These are phyloP conservation scores for Thraustochytrium sp. DNA, from an alignment of 352 stramenopile genomes.

Conservation along the genomic window DNA sequence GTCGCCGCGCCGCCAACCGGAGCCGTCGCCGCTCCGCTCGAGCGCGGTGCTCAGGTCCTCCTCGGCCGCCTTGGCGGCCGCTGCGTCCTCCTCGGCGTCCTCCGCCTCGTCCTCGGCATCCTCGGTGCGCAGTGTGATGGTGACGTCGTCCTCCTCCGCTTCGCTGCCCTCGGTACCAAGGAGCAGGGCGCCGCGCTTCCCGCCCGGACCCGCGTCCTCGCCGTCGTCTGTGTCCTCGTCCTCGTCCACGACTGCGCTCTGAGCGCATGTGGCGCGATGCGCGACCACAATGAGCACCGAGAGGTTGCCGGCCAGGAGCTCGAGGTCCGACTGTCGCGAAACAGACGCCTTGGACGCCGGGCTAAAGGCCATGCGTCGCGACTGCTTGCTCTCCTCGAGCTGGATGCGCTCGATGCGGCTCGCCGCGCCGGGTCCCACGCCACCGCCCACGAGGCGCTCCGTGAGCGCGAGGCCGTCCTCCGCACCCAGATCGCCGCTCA, in stretches of 20 bases:
- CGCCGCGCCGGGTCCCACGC: not conserved
- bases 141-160: not conserved
- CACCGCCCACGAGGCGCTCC: not conserved
- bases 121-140: not conserved
- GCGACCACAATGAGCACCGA: not conserved
- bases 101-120: not conserved
- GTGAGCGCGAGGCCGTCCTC: no score
- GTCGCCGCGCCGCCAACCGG: not conserved
- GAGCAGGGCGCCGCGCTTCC: no score
- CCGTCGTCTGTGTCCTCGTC: not conserved
- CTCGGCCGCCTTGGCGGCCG: not conserved
- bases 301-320: not conserved
- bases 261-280: conserved; percentile 7
- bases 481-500: no score
- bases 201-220: not conserved
- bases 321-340: not conserved
- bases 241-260: not conserved
- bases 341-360: conserved; percentile 1
- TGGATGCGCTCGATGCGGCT: not conserved
- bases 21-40: not conserved
- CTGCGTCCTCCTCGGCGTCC: not conserved
- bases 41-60: not conserved
- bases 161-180: no score
- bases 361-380: conserved; percentile 16
- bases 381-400: not conserved